Percentiles rank a stretch among this genome's conserved stretches.
These are phyloP conservation scores for Iris pallida DNA, from an alignment of 116 monocot genomes.

Conservation along the genomic window DNA sequence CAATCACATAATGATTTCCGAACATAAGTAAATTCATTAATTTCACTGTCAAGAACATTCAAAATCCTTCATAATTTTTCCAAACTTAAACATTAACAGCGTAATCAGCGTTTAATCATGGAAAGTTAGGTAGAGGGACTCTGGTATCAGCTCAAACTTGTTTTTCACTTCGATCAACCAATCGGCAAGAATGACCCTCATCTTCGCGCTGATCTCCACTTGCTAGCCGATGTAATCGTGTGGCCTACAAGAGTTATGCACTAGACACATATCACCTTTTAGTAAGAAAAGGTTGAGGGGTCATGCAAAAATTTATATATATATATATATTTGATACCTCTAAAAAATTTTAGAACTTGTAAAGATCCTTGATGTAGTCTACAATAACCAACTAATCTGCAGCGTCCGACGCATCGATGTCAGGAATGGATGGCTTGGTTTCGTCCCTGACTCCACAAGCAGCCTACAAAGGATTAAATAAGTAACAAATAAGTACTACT, in stretches of 20 bases:
- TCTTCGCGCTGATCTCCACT: slow-evolving; percentile 41
- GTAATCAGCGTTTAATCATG: too few species aligned
- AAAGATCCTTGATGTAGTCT: slow-evolving; percentile 77
- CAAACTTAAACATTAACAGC: too few species aligned
- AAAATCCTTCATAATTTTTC: too few species aligned
- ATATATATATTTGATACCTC: too few species aligned
- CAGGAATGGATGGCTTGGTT: slow-evolving; percentile 16
- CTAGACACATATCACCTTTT: too few species aligned
- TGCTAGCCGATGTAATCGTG: slow-evolving; percentile 47
- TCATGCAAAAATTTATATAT: too few species aligned
- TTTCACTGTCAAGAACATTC: too few species aligned
- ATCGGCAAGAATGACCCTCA: slow-evolving; percentile 54
- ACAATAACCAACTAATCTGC: slow-evolving; percentile 43
- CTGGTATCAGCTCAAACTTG: slow-evolving; percentile 63
- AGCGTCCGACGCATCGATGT: slow-evolving; percentile 52
- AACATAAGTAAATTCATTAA: too few species aligned
- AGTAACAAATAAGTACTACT: too few species aligned
- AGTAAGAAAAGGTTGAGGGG: too few species aligned
- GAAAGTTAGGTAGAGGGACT: slow-evolving; percentile 55
- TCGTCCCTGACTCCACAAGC: slow-evolving; percentile 46
- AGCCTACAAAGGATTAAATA: too few species aligned
- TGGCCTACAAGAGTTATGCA: slow-evolving; percentile 15
- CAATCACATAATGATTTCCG: too few species aligned
- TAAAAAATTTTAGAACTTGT: slow-evolving; percentile 52
- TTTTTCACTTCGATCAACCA: slow-evolving; percentile 60